Conservation (phyloP, 2,329 filamentous ascomycete genomes). For the Fusarium denticulatum region DNA sequence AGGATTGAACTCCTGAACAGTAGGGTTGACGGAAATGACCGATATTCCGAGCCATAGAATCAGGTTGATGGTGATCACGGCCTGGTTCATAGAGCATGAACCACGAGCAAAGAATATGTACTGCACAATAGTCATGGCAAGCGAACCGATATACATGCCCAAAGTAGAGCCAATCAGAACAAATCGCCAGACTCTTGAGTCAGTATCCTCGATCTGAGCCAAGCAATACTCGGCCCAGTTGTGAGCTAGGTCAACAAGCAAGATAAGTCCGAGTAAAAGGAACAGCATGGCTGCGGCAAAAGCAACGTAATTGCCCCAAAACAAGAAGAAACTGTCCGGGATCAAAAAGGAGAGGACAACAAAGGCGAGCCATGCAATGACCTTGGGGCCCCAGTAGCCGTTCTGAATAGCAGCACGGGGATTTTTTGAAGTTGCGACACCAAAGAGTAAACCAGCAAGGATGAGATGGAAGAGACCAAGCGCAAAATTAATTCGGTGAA, state of each 20-base stretch:
- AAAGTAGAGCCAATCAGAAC: conserved; percentile 92
- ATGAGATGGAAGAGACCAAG: conserved; percentile 93
- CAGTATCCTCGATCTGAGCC: conserved; percentile 88
- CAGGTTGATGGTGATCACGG: conserved; percentile 93
- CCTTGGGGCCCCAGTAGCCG: conserved; percentile 98
- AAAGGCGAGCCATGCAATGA: conserved; percentile 86
- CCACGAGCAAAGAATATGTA: conserved; percentile 92
- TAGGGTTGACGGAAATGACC: conserved; percentile 86
- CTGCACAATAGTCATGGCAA: conserved; percentile 96
- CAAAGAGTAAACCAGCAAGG: conserved; percentile 84
- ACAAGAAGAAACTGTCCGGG: conserved; percentile 91
- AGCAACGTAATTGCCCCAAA: conserved; percentile 95
- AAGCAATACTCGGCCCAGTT: conserved; percentile 98
- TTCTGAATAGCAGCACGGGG: conserved; percentile 91
- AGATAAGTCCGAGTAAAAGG: conserved; percentile 88
- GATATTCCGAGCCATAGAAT: conserved; percentile 84
- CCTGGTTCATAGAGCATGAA: conserved; percentile 94
- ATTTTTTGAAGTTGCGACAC: conserved; percentile 87
- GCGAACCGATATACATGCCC: conserved; percentile 89
- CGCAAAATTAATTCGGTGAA: conserved; percentile 97
- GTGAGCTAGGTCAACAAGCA: conserved; percentile 94
- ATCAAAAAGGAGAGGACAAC: conserved; percentile 95
- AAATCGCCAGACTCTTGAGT: conserved; percentile 85
- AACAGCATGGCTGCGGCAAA: conserved; percentile 91
- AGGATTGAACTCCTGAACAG: conserved; percentile 89